These are phyloP conservation scores for Baudoinia panamericana DNA, from an alignment of 495 filamentous ascomycete genomes.

Conservation along the genomic window DNA sequence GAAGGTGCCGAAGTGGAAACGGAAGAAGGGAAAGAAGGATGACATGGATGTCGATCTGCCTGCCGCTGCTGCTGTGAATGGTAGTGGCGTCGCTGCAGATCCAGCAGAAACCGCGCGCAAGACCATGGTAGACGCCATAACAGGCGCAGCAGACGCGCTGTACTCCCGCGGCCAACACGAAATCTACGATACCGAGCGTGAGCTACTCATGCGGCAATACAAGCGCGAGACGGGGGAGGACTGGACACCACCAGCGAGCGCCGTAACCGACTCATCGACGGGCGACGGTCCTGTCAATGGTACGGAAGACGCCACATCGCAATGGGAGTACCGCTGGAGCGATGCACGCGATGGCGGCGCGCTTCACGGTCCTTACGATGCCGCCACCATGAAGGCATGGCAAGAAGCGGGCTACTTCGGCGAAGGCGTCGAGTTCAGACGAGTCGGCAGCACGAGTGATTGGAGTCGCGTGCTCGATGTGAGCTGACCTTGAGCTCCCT, in stretches of 20 bases:
- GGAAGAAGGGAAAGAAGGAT: constrained; percentile 42
- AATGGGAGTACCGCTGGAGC: constrained; percentile 89
- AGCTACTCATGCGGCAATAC: constrained; percentile 70
- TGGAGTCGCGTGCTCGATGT: constrained; percentile 52
- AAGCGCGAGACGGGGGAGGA: constrained; percentile 75
- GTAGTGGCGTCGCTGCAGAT: constrained; percentile 38
- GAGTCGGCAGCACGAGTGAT: constrained; percentile 39
- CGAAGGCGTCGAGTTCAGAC: constrained; percentile 79
- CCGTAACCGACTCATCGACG: constrained; percentile 9
- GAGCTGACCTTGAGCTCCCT: too few species aligned
- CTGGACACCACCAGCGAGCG: constrained; percentile 51
- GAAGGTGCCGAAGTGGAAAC: constrained; percentile 46
- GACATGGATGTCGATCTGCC: constrained; percentile 58
- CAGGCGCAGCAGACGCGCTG: constrained; percentile 75
- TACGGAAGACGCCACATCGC: constrained; percentile 13
- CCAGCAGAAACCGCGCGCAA: constrained; percentile 55
- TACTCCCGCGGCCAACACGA: constrained; percentile 68
- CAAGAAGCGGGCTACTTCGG: constrained; percentile 84
- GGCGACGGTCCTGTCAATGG: constrained; percentile 26
- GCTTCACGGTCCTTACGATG: constrained; percentile 78
- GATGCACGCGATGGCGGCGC: constrained; percentile 72
- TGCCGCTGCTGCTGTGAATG: constrained; percentile 31
- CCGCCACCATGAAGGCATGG: constrained; percentile 74
- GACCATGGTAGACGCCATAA: constrained; percentile 65
- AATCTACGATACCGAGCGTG: constrained; percentile 82